Base-by-base conservation (phyloP, 768 basidiomycete species). In the Russula brevipes region DNA sequence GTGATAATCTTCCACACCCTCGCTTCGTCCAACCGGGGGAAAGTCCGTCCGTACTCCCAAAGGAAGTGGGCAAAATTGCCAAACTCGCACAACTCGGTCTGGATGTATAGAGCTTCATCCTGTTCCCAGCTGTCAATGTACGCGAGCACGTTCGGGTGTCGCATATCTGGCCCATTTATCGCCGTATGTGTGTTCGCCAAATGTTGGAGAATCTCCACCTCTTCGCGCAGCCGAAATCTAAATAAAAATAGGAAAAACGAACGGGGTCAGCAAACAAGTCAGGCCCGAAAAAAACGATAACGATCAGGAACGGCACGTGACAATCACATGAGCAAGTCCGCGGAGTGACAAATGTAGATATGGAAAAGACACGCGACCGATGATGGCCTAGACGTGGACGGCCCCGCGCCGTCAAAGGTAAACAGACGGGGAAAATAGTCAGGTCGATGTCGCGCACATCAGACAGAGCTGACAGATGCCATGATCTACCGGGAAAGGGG, bases 91-190 rank as follows among this genome's bases (percentile, higher is more conserved):
- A 99, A 82, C 72, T 96, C 94, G 3, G 97, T 98, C 69, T 87
- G 91, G 70, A 99, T 98, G 76, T 83, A 98, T 31, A 98, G 77
- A 54, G 84, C 81, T 55, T 91, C 87, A 57, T 87, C 84, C 72
- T 97, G 88, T 75, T 99, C 97, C 97, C 97, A 98, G 66, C 92
- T 94, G 76, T 97, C 93, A 64, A 94, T 80, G 70, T 94, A 96
- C 17, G 82, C 82, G 39, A 99, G 81, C 16, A 98, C 86, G 74
- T 97, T 94, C 0, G 89, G 83, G 74, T 93, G 89, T 30, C 79
- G 71, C 57, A 73, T 73, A 33, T 57, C 57, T 53, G 62, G 16
- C 69, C 73, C 36, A 74, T 77, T 69, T 73, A 73, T 39, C 4
- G 50, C 54, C n/a, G 69, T 14, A 59, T 68, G 53, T 31, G 71